Base-by-base conservation (phyloP, 2,329 filamentous ascomycete species). In the Fusarium irregulare region DNA sequence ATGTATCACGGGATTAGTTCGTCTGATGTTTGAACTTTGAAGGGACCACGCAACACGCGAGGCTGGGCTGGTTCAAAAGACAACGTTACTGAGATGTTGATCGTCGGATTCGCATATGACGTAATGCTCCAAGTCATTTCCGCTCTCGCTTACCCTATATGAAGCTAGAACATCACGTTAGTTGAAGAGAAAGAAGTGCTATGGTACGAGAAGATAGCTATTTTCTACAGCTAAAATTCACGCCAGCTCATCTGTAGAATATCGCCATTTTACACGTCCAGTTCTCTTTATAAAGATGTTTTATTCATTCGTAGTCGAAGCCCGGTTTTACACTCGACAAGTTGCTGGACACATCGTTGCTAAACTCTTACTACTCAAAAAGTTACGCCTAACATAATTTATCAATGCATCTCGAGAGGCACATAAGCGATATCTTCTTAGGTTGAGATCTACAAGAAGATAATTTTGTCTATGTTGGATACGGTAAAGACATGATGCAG, bases 271-370 rank as follows among this genome's bases (percentile, higher is more conserved):
- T 13, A 28, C 12, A 6, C 11, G 4, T 28, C 27, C 27, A 28
- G 11, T 12, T 28, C 11, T 2, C 27, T 12, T 2, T 28, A 6
- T 12, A 28, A 28, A 28, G 4, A 28, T 1, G 6, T 12, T 28
- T 2, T 13, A 2, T 28, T 28, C 11, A 28, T 28, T 3, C 6
- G 11, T 13, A 13, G 11, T 28, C 27, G 11, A 12, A 12, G 27
- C 27, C 5, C 2, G 5, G 27, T 28, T 13, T 6, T 10, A 12
- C 2, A 28, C 2, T 2, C 27, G 6, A 13, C 27, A 12, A 6
- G 5, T 28, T 28, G 11, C 11, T 28, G 27, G 4, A 28, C 11
- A 12, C 27, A 12, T 12, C 4, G 27, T 12, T 6, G 11, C 4
- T 28, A 5, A 11, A 27, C 27, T 27, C 10, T 27, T 27, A 27